Base-by-base conservation (phyloP, 2,329 filamentous ascomycete genomes). In the Sarocladium kiliense region DNA sequence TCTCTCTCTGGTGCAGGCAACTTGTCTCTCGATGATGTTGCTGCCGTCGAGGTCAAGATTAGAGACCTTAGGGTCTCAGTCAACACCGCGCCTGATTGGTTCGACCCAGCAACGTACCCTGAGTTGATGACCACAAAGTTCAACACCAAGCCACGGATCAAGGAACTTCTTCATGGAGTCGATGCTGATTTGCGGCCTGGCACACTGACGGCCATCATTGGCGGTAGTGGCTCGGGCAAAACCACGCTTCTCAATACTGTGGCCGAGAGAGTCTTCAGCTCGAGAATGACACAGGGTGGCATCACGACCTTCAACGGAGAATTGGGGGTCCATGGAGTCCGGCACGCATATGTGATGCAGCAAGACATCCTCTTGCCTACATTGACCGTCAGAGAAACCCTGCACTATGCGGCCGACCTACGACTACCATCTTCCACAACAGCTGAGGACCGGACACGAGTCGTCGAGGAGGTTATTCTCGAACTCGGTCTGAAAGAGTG, bases 401-500 rank as follows among this genome's bases (percentile, higher is more conserved):
- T 92, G 21, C 79, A 73, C 55, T 92, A 91, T 66, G 84, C 88
- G 2, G 88, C 88, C 2, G 82, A 89, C 62, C 70, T 92, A 55
- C 80, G 88, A 25, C 72, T 92, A 0, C 86, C 87, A 0, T 75
- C 85, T 0, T 78, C 82, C 0, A 83, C 82, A 1, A 82, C 79
- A 0, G 68, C 75, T 11, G 74, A 78, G 25, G 83, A 90, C 59
- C 78, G 86, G 25, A 73, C 71, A 27, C 75, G 71, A 11, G 79
- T 91, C 14, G 88, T 92, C 1, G 87, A 92, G 58, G 85, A 89
- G 60, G 87, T 91, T 21, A 90, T 92, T 44, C 71, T 87, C 9
- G 87, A 92, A 63, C 71, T 92, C 2, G 86, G 88, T 0, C 67
- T 92, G 39, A 91, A 90, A 65, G 87, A 91, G 60, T 91, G 88